Base-by-base conservation (phyloP, 495 filamentous ascomycete genomes). In the Terfezia claveryi region DNA sequence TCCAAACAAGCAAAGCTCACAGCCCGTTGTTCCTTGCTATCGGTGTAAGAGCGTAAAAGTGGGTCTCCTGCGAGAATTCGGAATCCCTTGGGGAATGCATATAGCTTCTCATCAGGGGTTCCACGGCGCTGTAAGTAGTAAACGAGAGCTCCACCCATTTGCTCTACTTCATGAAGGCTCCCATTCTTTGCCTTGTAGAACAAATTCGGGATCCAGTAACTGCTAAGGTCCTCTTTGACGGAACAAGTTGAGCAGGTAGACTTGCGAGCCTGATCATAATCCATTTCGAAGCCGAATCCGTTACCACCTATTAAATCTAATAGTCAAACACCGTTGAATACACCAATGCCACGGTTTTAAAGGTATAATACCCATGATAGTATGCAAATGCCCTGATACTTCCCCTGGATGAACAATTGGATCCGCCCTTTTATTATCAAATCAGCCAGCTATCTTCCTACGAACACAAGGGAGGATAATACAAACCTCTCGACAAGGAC, bases 131-230 rank as follows among this genome's bases (percentile, higher is more conserved):
- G 75, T 57, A 73, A 78, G 61, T 68, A 73, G 69, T 88, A 88
- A 50, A 86, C 75, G 56, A 73, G 74, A 63, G 74, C 75, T 56
- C 81, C 80, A 56, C 78, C 80, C 55, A 77, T 72, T 62, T 81
- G 73, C 3, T 73, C 66, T 36, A 89, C 86, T 50, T 69, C 71
- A 59, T 79, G 75, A 63, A 91, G 82, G 46, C 70, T 72, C 9
- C 77, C 78, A 56, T 81, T 82, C 58, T 73, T 67, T 36, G 74
- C 73, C 36, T 76, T 53, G 53, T 76, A 86, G 68, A 77, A 86
- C 16, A 88, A 71, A 38, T 67, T 66, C 2, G 85, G 81, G 50
- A 79, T 74, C 85, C 85, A 89, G 70, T 91, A 89, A 67, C 79
- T 80, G 60, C 78, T 82, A 59, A 79, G 70, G 66, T 91, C 85